These are phyloP conservation scores for Lactarius sanguifluus DNA, from an alignment of 768 basidiomycete genomes.

Conservation along the genomic window DNA sequence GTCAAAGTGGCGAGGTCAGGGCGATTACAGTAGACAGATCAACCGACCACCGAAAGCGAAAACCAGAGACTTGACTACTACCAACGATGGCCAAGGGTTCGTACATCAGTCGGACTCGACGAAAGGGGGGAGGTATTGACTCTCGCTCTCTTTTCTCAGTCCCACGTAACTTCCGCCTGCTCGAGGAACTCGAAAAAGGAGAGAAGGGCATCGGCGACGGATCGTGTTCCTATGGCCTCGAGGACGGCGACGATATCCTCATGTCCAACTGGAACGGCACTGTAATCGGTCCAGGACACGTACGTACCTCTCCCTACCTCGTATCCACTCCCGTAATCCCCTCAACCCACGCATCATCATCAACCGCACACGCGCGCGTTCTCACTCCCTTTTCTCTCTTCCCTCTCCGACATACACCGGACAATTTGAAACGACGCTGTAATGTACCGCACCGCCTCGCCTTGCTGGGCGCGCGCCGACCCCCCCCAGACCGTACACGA, in stretches of 20 bases:
- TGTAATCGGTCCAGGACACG: conserved; percentile 97
- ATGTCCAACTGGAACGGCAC: conserved; percentile 99
- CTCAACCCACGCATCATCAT: conserved; percentile 11
- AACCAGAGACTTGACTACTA: background rate
- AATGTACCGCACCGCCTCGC: background rate
- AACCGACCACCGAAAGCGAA: background rate
- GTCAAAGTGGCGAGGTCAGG: background rate
- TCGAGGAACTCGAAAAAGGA: conserved; percentile 99
- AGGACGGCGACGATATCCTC: conserved; percentile 93
- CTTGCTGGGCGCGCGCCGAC: conserved; percentile 4
- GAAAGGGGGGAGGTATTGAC: background rate
- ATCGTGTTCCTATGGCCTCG: conserved; percentile 94
- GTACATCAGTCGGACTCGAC: conserved; percentile 15
- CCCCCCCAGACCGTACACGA: conserved; percentile 84
- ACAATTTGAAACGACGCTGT: background rate
- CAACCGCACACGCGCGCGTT: conserved; percentile 18
- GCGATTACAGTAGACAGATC: background rate
- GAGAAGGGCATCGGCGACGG: conserved; percentile 99
- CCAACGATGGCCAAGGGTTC: conserved; percentile 38
- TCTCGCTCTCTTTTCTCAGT: conserved; percentile 48
- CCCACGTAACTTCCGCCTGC: conserved; percentile 92
- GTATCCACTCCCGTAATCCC: conserved; percentile 5
- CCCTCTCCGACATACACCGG: background rate
- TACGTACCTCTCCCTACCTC: conserved; percentile 42
- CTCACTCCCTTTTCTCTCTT: background rate